phyloP scores from a whole-genome alignment of 1,139 yeast genomes.

The Candida sp. region DNA sequence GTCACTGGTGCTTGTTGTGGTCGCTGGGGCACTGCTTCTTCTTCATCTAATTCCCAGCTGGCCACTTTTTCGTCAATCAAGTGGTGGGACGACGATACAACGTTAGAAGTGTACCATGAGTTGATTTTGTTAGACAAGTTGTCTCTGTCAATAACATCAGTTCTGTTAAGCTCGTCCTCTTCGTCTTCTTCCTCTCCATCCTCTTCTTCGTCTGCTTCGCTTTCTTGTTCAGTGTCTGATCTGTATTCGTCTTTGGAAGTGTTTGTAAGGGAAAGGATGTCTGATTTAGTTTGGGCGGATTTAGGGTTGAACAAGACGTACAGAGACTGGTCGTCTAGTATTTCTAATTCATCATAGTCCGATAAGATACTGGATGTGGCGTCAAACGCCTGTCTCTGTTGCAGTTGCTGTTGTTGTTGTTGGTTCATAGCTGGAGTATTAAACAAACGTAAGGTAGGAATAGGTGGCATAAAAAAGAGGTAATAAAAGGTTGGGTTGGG shows the following conservation, averaged over 20 bases:
- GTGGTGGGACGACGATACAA: conserved; percentile 7
- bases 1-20: background rate
- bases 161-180: conserved; percentile 11
- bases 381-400: conserved; percentile 11
- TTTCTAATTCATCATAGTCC: conserved; percentile 20
- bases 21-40: background rate
- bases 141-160: conserved; percentile 5
- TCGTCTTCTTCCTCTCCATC: conserved; percentile 18
- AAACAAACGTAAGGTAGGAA: background rate
- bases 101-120: conserved; percentile 23
- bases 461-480: background rate
- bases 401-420: conserved; percentile 10
- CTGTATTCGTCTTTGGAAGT: conserved; percentile 19
- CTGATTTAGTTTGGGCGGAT: conserved; percentile 27
- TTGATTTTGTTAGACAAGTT: conserved; percentile 26
- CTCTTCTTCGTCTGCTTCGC: conserved; percentile 13
- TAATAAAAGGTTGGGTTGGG: background rate
- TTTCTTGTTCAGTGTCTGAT: conserved; percentile 15
- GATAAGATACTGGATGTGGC: conserved; percentile 21
- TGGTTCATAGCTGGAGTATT: conserved; percentile 5
- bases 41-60: conserved; percentile 50
- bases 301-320: conserved; percentile 49
- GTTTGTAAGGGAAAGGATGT: conserved; percentile 43
- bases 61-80: conserved; percentile 47
- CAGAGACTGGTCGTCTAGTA: conserved; percentile 34